Base-by-base conservation (phyloP, 805 yeast species). In the Cyberlindnera suaveolens region DNA sequence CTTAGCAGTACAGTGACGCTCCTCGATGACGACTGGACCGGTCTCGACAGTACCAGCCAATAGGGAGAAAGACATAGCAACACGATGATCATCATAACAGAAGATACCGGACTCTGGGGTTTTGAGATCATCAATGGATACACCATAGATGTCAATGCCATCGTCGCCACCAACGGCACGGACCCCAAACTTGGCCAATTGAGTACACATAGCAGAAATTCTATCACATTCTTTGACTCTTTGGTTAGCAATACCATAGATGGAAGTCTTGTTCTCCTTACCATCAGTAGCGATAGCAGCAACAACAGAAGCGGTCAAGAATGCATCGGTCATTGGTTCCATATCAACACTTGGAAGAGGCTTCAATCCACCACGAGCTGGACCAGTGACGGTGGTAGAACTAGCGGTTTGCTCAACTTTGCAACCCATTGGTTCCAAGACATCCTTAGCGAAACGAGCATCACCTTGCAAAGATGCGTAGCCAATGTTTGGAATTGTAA, bases 271-370 rank as follows among this genome's bases (percentile, higher is more conserved):
- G 14, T 60, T 53, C 16, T 64, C 56, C 18, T 56, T 52, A 39
- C 67, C 68, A 35, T 65, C 70, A 48, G 71, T 70, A 4, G 96
- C 96, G 34, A 85, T 75, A n/a, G 99, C 96, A 30, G 98, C 99
- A 16, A 89, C 95, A 11, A 93, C 97, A 42, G 95, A 78, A 0
- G 99, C 99, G 14, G 99, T 93, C 57, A 93, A 71, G 62, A 93
- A 93, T 0, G 99, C 99, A 65, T 93, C 99, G 0, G 99, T 93
- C 99, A 93, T 93, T 42, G 99, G 98, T 67, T 93, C 99, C 99
- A 93, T 93, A 61, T 93, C 97, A 44, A 93, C 83, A 48, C 71
- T 75, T 11, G 79, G 70, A 49, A 93, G 69, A 6, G 95, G 86
- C 56, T 72, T 75, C 51, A 93, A 71, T 0, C 64, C 47, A 14